phyloP scores from a whole-genome alignment of 2,329 filamentous ascomycete genomes.

The Fusarium nematophilum region DNA sequence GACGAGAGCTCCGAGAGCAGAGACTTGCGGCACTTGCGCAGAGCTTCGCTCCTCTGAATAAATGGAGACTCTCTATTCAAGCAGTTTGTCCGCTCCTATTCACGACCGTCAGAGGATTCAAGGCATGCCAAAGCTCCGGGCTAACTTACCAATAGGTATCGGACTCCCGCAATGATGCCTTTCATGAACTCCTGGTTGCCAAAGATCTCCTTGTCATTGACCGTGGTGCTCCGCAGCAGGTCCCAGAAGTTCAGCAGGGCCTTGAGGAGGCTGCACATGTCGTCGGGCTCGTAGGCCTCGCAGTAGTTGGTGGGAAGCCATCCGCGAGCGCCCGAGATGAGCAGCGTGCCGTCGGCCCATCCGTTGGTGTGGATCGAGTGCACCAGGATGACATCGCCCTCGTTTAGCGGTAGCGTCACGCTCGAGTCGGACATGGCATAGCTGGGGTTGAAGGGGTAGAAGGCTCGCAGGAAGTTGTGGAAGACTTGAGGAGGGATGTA shows the following conservation, averaged over 20 bases:
- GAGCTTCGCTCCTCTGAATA: conserved; percentile 78
- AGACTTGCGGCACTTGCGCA: conserved; percentile 86
- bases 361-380: conserved; percentile 98
- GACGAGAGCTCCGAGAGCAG: conserved; percentile 89
- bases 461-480: conserved; percentile 93
- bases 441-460: conserved; percentile 89
- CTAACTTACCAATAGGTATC: conserved; percentile 82
- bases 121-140: neutral
- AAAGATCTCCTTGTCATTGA: conserved; percentile 82
- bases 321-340: conserved; percentile 86
- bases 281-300: conserved; percentile 89
- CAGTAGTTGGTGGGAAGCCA: conserved; percentile 99
- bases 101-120: neutral
- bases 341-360: conserved; percentile 94
- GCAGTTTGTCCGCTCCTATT: conserved; percentile 87
- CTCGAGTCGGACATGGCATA: conserved; percentile 83
- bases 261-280: conserved; percentile 86
- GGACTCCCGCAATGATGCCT: conserved; percentile 91
- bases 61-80: conserved; percentile 82
- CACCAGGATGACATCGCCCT: conserved; percentile 92
- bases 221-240: conserved; percentile 80
- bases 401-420: conserved; percentile 87
- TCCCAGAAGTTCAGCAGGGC: conserved; percentile 95
- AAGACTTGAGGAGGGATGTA: conserved; percentile 73
- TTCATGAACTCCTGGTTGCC: conserved; percentile 94